Evolutionary conservation across 164 flowering plant genomes (phyloP).

Genomic region (Piper betle): DNA sequence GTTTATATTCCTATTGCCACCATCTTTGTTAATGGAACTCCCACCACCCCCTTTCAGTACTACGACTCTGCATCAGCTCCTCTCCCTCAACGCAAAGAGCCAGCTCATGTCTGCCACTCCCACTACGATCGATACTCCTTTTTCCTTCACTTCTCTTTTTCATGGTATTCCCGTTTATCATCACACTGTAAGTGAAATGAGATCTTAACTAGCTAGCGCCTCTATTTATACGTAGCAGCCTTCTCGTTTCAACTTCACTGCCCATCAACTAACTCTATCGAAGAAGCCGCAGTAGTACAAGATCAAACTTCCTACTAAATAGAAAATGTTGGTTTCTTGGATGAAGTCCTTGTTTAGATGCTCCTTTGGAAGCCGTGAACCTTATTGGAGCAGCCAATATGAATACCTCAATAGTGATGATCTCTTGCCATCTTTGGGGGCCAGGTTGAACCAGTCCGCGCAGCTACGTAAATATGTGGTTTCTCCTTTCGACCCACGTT

Average conservation of each 20-base stretch:
- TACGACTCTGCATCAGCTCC: conserved; percentile 1
- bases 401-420: conserved; percentile 32
- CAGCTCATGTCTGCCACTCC: conserved; percentile 60
- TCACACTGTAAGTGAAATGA: too few relatives aligned
- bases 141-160: conserved; percentile 8
- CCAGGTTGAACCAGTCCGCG: conserved; percentile 54
- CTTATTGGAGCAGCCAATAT: conserved; percentile 15
- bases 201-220: too few relatives aligned
- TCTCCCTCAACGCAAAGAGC: conserved; percentile 19
- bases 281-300: conserved; percentile 10
- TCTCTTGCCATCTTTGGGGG: conserved; percentile 87
- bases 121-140: conserved; percentile 9
- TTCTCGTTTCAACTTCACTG: conserved; percentile 1
- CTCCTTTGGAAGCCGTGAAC: conserved; percentile 36
- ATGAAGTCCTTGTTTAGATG: conserved; percentile 38
- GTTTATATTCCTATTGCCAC: conserved; percentile 1
- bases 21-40: conserved; percentile 9
- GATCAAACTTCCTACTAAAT: not conserved
- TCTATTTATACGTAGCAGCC: too few relatives aligned
- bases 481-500: conserved; percentile 66
- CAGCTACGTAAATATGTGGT: conserved; percentile 51
- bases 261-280: conserved; percentile 1
- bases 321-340: conserved; percentile 36
- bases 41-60: conserved; percentile 4
- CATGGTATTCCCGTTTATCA: conserved; percentile 8